phyloP scores from a whole-genome alignment of 257 asterid genomes.

The Solanum appendiculatum region DNA sequence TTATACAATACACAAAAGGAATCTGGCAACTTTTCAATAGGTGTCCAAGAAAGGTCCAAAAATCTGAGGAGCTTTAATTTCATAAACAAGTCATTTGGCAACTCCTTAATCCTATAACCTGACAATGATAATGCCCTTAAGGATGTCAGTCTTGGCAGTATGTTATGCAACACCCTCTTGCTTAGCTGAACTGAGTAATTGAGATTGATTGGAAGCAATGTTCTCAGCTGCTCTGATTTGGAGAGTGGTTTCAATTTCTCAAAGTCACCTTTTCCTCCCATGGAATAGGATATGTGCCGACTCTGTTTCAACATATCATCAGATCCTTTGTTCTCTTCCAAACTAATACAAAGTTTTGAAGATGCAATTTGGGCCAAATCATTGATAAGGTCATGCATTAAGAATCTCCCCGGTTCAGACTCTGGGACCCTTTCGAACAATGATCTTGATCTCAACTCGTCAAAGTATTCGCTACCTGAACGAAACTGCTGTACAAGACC shows the following conservation, averaged over 20 bases:
- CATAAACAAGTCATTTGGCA: not conserved
- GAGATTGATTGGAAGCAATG: not conserved
- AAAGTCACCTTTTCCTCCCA: not conserved
- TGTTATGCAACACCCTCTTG: not conserved
- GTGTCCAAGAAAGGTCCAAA: not conserved
- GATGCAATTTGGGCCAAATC: not conserved
- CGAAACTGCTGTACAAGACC: not conserved
- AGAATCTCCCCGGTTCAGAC: not conserved
- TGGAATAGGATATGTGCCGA: not conserved
- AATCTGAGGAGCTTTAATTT: not conserved
- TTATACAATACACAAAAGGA: not conserved
- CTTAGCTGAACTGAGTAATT: accelerated
- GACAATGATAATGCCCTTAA: not conserved
- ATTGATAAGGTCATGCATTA: constrained; percentile 5
- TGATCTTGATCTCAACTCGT: not conserved
- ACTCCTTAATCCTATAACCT: not conserved
- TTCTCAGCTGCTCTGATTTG: not conserved
- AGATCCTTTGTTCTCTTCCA: not conserved
- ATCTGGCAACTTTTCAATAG: not conserved
- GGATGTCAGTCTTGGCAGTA: not conserved
- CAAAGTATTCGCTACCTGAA: not conserved
- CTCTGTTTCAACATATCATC: too few relatives aligned
- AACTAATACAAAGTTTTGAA: not conserved
- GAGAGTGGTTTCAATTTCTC: not conserved
- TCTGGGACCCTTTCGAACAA: not conserved